Conservation (phyloP, 2,329 filamentous ascomycete species). For the Diaporthe sp. region DNA sequence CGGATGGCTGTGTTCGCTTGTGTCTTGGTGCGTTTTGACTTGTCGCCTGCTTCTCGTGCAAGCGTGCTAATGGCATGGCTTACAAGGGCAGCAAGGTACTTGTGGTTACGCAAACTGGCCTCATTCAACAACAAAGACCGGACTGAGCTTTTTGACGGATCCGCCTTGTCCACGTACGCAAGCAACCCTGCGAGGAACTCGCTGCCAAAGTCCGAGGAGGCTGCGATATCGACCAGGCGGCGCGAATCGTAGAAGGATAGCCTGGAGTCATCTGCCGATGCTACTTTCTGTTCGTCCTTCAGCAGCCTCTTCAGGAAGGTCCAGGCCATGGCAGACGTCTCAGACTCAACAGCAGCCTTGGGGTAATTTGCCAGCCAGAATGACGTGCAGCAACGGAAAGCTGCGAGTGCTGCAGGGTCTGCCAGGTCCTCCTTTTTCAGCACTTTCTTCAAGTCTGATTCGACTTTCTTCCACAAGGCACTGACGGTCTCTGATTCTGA, state of each 20-base stretch:
- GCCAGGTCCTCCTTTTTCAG: conserved; percentile 44
- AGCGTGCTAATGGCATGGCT: conserved; percentile 35
- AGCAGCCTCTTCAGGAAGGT: conserved; percentile 47
- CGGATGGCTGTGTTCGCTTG: conserved; percentile 27
- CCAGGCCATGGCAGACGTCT: conserved; percentile 46
- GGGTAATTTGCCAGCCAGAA: conserved; percentile 49
- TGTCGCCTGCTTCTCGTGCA: conserved; percentile 16
- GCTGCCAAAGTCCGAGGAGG: conserved; percentile 29
- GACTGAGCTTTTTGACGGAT: conserved; percentile 1
- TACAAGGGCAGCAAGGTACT: conserved; percentile 36
- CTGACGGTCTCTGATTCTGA: conserved; percentile 45
- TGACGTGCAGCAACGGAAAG: conserved; percentile 49
- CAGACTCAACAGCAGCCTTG: conserved; percentile 45
- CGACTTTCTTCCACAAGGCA: conserved; percentile 47
- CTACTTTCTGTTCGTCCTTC: conserved; percentile 34
- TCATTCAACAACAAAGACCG: conserved; percentile 34
- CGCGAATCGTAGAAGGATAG: conserved; percentile 33
- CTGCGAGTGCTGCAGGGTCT: conserved; percentile 47
- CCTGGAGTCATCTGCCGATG: conserved; percentile 19
- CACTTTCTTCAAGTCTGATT: conserved; percentile 43
- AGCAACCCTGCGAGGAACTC: conserved; percentile 34
- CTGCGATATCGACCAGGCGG: conserved; percentile 22
- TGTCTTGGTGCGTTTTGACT: conserved; percentile 1
- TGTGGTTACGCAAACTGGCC: conserved; percentile 38
- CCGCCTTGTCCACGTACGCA: conserved; percentile 8